A percentile compares a stretch with the other conserved stretches of the same genome.
Conservation (phyloP, 257 asterid genomes). For the Ligustrum vulgare region DNA sequence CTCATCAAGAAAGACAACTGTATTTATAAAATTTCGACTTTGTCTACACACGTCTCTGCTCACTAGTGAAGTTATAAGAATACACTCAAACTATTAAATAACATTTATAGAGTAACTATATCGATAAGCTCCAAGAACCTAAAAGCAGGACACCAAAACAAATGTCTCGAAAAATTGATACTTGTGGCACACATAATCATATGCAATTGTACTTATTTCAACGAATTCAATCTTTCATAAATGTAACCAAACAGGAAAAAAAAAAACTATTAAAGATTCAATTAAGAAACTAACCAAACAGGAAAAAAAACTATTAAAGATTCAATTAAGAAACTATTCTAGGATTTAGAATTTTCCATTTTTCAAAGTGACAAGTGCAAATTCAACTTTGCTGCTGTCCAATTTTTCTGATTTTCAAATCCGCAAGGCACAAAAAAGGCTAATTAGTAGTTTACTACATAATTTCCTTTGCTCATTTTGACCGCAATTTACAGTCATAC, state of each 20-base stretch:
- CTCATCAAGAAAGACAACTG: conserved; percentile 1
- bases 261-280: too few species aligned
- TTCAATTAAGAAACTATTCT: too few species aligned
- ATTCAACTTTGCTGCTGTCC: too few species aligned
- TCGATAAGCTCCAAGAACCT: background rate
- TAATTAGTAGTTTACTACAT: too few species aligned
- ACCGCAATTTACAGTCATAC: too few species aligned
- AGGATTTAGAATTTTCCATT: too few species aligned
- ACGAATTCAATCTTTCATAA: conserved; percentile 5
- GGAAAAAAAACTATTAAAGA: too few species aligned
- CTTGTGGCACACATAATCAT: background rate
- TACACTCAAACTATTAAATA: background rate
- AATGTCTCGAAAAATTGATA: background rate
- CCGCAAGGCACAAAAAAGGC: too few species aligned
- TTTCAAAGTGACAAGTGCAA: too few species aligned
- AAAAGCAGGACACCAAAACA: conserved; percentile 9
- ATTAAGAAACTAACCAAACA: too few species aligned
- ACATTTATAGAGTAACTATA: conserved; percentile 20
- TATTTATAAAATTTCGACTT: background rate
- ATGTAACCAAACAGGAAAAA: conserved; percentile 2
- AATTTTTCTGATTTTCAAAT: too few species aligned
- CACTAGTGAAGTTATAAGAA: background rate
- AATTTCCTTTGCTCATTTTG: too few species aligned
- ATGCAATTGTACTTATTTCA: background rate
- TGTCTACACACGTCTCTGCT: background rate